These are phyloP conservation scores for Cystofilobasidium ferigula DNA, from an alignment of 768 basidiomycete species.

Conservation along the genomic window DNA sequence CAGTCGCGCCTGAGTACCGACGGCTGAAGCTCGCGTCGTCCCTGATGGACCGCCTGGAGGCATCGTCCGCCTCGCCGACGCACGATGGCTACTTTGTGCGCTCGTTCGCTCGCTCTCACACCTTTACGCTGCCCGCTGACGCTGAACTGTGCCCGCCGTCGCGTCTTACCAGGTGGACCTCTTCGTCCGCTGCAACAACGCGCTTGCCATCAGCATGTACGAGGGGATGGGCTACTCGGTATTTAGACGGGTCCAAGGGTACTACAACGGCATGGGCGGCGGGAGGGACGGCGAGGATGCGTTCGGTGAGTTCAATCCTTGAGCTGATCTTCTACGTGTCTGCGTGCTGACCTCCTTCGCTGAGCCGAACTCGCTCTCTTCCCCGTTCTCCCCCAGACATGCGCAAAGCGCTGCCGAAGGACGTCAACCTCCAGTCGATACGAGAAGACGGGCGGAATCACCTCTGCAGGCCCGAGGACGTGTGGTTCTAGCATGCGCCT, in stretches of 20 bases:
- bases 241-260: constrained; percentile 78
- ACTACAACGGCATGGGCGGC: constrained; percentile 67
- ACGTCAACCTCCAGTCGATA: constrained; percentile 37
- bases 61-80: constrained; percentile 48
- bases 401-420: constrained; percentile 43
- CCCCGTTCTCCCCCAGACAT: constrained; percentile 37
- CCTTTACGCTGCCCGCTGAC: too few relatives aligned
- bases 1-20: constrained; percentile 87
- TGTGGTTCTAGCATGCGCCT: constrained; percentile 20
- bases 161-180: constrained; percentile 61
- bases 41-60: constrained; percentile 78
- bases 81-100: constrained; percentile 51
- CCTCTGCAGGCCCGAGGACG: constrained; percentile 37
- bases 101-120: too few relatives aligned
- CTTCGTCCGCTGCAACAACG: constrained; percentile 81
- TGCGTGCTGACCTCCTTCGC: constrained; percentile 27
- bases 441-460: constrained; percentile 40
- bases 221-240: constrained; percentile 88
- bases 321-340: constrained; percentile 28
- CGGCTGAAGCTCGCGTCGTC: constrained; percentile 72
- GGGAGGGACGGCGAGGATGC: constrained; percentile 78
- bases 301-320: constrained; percentile 54
- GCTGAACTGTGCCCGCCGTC: too few relatives aligned
- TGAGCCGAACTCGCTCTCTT: background rate
- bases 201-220: constrained; percentile 78